phyloP scores from a whole-genome alignment of 2,329 filamentous ascomycete species.

The Venturia aucupariae region DNA sequence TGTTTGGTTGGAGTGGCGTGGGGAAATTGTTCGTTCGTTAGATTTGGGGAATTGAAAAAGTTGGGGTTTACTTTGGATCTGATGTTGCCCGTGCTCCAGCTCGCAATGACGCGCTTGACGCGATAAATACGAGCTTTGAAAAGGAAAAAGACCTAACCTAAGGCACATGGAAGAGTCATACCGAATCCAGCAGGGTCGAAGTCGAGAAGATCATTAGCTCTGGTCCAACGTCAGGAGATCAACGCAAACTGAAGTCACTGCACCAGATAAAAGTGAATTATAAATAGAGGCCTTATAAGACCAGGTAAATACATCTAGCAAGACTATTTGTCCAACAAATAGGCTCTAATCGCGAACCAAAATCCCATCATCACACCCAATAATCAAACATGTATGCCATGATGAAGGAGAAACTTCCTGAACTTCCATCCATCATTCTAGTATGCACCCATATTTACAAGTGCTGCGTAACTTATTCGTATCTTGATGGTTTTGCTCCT shows the following conservation, averaged over 20 bases:
- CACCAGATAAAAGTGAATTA: not conserved
- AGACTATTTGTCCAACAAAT: not conserved
- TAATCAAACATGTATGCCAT: slow-evolving; percentile 6
- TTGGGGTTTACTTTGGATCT: not conserved
- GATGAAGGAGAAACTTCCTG: not conserved
- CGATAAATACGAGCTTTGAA: not conserved
- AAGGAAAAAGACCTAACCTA: too few relatives aligned
- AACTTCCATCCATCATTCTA: slow-evolving; percentile 1
- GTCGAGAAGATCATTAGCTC: not conserved
- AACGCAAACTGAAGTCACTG: not conserved
- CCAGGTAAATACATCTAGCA: not conserved
- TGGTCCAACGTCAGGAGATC: not conserved
- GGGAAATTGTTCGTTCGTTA: not conserved
- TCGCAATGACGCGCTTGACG: not conserved
- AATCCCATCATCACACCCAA: not conserved
- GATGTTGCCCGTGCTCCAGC: not conserved
- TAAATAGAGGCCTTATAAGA: not conserved
- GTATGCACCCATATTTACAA: not conserved
- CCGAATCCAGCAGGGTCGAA: not conserved
- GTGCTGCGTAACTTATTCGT: slow-evolving; percentile 8
- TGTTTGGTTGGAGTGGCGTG: not conserved
- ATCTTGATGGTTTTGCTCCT: not conserved
- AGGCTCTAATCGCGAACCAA: not conserved
- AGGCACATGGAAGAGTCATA: too few relatives aligned
- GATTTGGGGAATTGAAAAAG: not conserved